These are phyloP conservation scores for Apiotrichum laibachii DNA, from an alignment of 1,284 basidiomycete genomes.

Conservation along the genomic window DNA sequence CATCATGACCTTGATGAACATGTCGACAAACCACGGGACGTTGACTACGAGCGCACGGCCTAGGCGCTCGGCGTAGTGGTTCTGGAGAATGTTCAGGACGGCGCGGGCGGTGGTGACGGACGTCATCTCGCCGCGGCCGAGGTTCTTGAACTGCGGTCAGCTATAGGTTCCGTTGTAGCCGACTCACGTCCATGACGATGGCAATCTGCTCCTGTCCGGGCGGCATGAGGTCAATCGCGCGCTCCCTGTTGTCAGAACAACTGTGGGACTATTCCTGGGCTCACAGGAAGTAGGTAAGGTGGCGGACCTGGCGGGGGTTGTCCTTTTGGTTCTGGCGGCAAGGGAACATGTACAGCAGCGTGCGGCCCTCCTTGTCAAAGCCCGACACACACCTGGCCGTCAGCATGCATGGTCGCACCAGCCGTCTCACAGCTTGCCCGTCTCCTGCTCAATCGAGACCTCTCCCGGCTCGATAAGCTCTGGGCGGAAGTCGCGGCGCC, in stretches of 20 bases:
- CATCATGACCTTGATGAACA: constrained; percentile 80
- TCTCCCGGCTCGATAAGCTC: constrained; percentile 77
- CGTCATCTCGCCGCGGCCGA: constrained; percentile 63
- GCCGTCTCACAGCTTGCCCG: constrained; percentile 73
- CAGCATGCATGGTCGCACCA: background rate
- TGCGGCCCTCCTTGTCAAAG: constrained; percentile 75
- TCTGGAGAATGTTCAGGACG: constrained; percentile 76
- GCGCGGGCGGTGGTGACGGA: constrained; percentile 62
- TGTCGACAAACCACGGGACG: constrained; percentile 70
- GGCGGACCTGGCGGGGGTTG: constrained; percentile 70
- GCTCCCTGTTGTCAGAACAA: constrained; percentile 58
- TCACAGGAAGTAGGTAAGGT: constrained; percentile 78
- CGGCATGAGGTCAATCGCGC: constrained; percentile 79
- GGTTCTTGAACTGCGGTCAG: background rate
- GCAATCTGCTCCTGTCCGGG: constrained; percentile 72
- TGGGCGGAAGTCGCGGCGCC: constrained; percentile 75
- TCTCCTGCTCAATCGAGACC: constrained; percentile 68
- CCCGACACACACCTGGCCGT: constrained; percentile 67
- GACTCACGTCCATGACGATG: constrained; percentile 66
- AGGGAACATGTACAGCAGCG: constrained; percentile 78
- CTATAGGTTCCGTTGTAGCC: background rate
- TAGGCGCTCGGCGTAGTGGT: constrained; percentile 79
- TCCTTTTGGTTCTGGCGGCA: constrained; percentile 75
- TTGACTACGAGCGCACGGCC: constrained; percentile 84
- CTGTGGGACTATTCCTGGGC: constrained; percentile 29